Base-by-base conservation (phyloP, 2,329 filamentous ascomycete species). In the Biscogniauxia sp. region DNA sequence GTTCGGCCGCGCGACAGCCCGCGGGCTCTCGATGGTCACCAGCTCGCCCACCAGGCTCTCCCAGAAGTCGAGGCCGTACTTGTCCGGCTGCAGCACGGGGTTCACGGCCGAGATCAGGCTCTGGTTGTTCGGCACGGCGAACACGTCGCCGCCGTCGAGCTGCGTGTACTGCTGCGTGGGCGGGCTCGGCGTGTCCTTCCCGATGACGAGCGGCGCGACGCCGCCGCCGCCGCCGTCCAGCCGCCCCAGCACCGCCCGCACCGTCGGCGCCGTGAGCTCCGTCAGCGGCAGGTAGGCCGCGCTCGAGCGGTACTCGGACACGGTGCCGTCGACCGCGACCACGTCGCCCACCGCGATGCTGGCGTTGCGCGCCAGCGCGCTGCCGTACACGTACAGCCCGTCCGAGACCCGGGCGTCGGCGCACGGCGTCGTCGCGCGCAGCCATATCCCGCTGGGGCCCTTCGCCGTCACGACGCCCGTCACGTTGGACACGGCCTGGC, bases 61-160 rank as follows among this genome's bases (percentile, higher is more conserved):
- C 89, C 88, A 91, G 70, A 91, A 92, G 72, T 91, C 89, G 28
- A 91, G 77, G 2, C 88, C 89, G 68, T 87, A 91, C 51, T 77
- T 75, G 20, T 76, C 75, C 1, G 88, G 88, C 62, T 88, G 73
- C 49, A 91, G 79, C 15, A 77, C 76, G 0, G 88, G 88, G 70
- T 91, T 91, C 37, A 71, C 76, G 5, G 73, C 76, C 1, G 86
- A 88, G 49, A 91, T 70, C 65, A 81, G 80, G 63, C 77, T 82
- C 49, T 77, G 76, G 62, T 85, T 88, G 69, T 89, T 89, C 11
- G 89, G 88, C 4, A 89, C 76, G 1, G 76, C 82, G 63, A 89
- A 89, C 45, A 91, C 77, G 70, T 88, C 84, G 11, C 86, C 86
- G n/a, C 79, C 76, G 64, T 91, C 89, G 1, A 91, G 78, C 49